phyloP scores from a whole-genome alignment of 1,284 basidiomycete species.

The Bothia castanella region DNA sequence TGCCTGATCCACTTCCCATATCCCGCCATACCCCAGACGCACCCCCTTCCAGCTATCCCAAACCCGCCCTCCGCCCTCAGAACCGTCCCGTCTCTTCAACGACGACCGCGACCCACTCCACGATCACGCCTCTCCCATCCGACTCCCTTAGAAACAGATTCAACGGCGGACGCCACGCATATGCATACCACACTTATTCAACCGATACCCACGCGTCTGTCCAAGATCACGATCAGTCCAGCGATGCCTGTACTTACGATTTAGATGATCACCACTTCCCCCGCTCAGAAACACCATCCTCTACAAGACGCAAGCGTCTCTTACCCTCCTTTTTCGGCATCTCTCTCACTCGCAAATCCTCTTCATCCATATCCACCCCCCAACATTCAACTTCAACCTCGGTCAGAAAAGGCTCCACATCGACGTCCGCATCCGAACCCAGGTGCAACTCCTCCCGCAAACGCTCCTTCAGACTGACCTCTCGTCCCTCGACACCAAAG shows the following conservation, averaged over 20 bases:
- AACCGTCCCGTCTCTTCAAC: slow-evolving; percentile 63
- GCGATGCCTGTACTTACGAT: slow-evolving; percentile 20
- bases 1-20: too few relatives aligned
- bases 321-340: slow-evolving; percentile 55
- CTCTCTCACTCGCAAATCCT: slow-evolving; percentile 38
- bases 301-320: slow-evolving; percentile 24
- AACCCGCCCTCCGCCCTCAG: slow-evolving; percentile 47
- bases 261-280: slow-evolving; percentile 21
- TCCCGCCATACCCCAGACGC: too few relatives aligned
- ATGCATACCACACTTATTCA: slow-evolving; percentile 13
- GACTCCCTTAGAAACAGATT: slow-evolving; percentile 32
- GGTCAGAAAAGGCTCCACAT: slow-evolving; percentile 25
- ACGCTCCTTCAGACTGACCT: slow-evolving; percentile 33
- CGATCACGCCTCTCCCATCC: slow-evolving; percentile 51
- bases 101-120: slow-evolving; percentile 56
- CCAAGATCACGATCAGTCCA: slow-evolving; percentile 23
- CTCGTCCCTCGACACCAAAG: slow-evolving; percentile 35
- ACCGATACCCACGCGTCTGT: slow-evolving; percentile 12
- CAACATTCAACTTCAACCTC: slow-evolving; percentile 18
- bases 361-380: slow-evolving; percentile 28
- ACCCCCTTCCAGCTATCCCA: slow-evolving; percentile 29
- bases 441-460: slow-evolving; percentile 19
- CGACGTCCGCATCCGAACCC: slow-evolving; percentile 23
- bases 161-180: slow-evolving; percentile 16
- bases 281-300: slow-evolving; percentile 32